Conservation (phyloP, 768 basidiomycete species). For the Lepiota venenata region DNA sequence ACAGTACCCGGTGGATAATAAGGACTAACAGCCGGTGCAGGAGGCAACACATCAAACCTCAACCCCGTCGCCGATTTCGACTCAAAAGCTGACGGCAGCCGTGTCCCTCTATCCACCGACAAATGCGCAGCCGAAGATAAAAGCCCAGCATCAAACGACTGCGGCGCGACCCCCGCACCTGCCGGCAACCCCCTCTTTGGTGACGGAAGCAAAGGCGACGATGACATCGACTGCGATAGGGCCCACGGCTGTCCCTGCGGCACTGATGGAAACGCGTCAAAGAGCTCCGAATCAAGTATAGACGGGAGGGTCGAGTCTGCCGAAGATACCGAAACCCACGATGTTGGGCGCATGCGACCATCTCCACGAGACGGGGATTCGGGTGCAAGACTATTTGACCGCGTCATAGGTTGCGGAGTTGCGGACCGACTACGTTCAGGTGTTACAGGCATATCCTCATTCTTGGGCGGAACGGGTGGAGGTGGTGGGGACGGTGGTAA, state of each 20-base stretch:
- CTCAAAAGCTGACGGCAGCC: not conserved
- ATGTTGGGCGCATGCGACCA: conserved; percentile 29
- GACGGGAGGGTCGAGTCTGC: conserved; percentile 38
- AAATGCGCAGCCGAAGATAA: conserved; percentile 47
- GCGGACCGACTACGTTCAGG: not conserved
- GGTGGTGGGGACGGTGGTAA: not conserved
- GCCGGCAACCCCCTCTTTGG: conserved; percentile 5
- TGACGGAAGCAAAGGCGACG: conserved; percentile 2
- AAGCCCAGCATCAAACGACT: conserved; percentile 39
- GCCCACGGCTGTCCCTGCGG: conserved; percentile 43
- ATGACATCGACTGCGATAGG: not conserved
- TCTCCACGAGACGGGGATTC: conserved; percentile 11
- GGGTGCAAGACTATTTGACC: not conserved
- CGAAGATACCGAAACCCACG: conserved; percentile 46
- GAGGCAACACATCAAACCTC: not conserved
- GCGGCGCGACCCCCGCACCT: conserved; percentile 15
- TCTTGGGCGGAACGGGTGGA: not conserved
- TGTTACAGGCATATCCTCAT: not conserved
- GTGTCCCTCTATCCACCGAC: not conserved
- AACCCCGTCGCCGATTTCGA: not conserved
- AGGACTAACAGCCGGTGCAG: not conserved
- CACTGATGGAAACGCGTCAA: conserved; percentile 72
- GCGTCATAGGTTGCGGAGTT: not conserved
- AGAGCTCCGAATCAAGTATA: conserved; percentile 55
- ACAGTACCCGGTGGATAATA: conserved; percentile 1